Conservation (phyloP, 495 filamentous ascomycete genomes). For the Penicillium salamii region DNA sequence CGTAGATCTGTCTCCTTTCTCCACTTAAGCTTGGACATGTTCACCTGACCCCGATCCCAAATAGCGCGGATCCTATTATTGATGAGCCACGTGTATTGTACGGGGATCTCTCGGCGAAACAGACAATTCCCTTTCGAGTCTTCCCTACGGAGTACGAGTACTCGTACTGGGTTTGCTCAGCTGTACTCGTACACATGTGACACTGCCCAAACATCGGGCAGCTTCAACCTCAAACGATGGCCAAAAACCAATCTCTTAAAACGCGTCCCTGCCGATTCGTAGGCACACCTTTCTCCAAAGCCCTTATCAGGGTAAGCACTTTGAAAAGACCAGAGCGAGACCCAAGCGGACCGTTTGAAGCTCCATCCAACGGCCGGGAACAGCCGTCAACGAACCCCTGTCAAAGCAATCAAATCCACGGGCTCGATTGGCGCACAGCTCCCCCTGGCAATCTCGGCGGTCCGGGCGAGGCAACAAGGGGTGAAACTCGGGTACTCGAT, state of each 20-base stretch:
- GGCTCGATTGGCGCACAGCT: slow-evolving; percentile 6
- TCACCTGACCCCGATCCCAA: neutral
- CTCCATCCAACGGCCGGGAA: slow-evolving; percentile 26
- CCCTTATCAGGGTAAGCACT: neutral
- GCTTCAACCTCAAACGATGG: neutral
- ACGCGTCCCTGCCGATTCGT: neutral
- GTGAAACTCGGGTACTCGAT: neutral
- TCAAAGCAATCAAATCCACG: neutral
- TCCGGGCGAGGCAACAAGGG: slow-evolving; percentile 6
- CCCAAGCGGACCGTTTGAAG: slow-evolving; percentile 18
- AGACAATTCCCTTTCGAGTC: neutral
- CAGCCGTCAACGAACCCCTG: slow-evolving; percentile 13
- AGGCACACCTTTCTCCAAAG: neutral
- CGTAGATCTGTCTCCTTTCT: neutral
- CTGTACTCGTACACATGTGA: neutral
- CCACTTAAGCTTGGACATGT: slow-evolving; percentile 1
- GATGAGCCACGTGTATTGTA: neutral
- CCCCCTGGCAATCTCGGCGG: neutral
- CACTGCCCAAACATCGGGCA: neutral
- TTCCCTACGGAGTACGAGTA: neutral
- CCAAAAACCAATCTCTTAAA: neutral
- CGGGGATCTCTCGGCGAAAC: neutral
- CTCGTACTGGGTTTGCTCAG: neutral
- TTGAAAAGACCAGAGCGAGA: slow-evolving; percentile 1
- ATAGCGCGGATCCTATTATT: slow-evolving; percentile 3